A percentile compares a stretch with the other conserved stretches of the same genome.
Conservation (phyloP, 306 rosid species). For the Quercus bicolor region DNA sequence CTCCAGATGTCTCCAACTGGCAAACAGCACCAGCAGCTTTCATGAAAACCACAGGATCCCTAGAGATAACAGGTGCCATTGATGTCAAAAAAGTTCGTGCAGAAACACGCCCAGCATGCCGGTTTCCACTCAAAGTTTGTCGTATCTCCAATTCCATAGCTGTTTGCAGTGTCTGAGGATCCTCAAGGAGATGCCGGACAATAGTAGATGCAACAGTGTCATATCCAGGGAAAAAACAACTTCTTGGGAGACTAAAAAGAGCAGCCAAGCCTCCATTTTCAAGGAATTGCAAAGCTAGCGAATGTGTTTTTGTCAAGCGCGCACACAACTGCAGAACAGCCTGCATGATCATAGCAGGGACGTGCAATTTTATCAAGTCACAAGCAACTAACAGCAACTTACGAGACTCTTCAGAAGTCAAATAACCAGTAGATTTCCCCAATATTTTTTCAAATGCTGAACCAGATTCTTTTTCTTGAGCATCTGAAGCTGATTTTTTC, state of each 20-base stretch:
- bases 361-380: slow-evolving; percentile 86
- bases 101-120: slow-evolving; percentile 81
- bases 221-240: slow-evolving; percentile 91
- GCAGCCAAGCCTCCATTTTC: slow-evolving; percentile 88
- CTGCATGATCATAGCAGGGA: slow-evolving; percentile 93
- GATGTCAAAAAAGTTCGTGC: slow-evolving; percentile 74
- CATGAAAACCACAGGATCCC: slow-evolving; percentile 95
- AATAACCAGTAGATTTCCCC: slow-evolving; percentile 86
- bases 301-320: slow-evolving; percentile 83
- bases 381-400: slow-evolving; percentile 72
- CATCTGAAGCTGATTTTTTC: slow-evolving; percentile 37
- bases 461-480: slow-evolving; percentile 45
- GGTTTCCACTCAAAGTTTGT: slow-evolving; percentile 75
- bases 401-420: slow-evolving; percentile 74
- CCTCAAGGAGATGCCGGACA: slow-evolving; percentile 97
- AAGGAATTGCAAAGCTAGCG: slow-evolving; percentile 79
- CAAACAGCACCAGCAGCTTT: slow-evolving; percentile 90
- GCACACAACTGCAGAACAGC: slow-evolving; percentile 96
- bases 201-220: slow-evolving; percentile 94
- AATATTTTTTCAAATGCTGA: slow-evolving; percentile 56
- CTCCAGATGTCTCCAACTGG: slow-evolving; percentile 90
- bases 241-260: slow-evolving; percentile 80
- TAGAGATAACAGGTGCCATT: slow-evolving; percentile 87
- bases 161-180: slow-evolving; percentile 93
- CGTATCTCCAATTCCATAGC: slow-evolving; percentile 97